These are phyloP conservation scores for Stachybotrys echinatus DNA, from an alignment of 2,329 filamentous ascomycete species.

Conservation along the genomic window DNA sequence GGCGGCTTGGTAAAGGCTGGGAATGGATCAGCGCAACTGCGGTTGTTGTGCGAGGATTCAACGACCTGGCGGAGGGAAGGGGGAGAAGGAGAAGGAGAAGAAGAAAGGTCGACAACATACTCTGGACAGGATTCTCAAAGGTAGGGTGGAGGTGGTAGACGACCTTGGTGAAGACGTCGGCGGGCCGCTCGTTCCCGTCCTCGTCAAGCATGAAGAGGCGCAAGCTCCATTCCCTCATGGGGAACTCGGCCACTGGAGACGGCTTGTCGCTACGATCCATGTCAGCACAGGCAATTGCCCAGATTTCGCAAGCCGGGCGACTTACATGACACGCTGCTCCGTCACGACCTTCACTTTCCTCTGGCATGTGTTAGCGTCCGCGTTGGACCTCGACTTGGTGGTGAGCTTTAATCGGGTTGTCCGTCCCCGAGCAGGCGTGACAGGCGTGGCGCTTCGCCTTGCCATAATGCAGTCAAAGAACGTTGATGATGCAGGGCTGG, in stretches of 20 bases:
- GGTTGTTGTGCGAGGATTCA: neutral
- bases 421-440: neutral
- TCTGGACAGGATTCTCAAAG: slow-evolving; percentile 81
- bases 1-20: slow-evolving; percentile 77
- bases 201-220: slow-evolving; percentile 81
- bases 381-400: neutral
- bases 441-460: neutral
- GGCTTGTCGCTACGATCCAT: slow-evolving; percentile 61
- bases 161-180: slow-evolving; percentile 85
- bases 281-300: slow-evolving; percentile 11
- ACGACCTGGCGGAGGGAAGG: too few species aligned
- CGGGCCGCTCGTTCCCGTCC: slow-evolving; percentile 75
- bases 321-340: slow-evolving; percentile 83
- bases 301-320: slow-evolving; percentile 16
- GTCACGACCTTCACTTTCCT: slow-evolving; percentile 90
- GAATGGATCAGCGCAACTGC: neutral
- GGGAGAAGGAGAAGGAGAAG: slow-evolving; percentile 1
- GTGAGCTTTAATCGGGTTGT: neutral
- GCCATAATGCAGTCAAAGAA: neutral
- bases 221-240: slow-evolving; percentile 89
- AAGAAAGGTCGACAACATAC: slow-evolving; percentile 50
- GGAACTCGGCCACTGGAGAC: slow-evolving; percentile 78
- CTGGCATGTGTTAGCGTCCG: slow-evolving; percentile 46
- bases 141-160: slow-evolving; percentile 91
- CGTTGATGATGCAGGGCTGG: too few species aligned